Evolutionary conservation across 2,329 filamentous ascomycete genomes (phyloP), one percentile per base, ranked within the genome.

Genomic region (Pezicula radicicola): DNA sequence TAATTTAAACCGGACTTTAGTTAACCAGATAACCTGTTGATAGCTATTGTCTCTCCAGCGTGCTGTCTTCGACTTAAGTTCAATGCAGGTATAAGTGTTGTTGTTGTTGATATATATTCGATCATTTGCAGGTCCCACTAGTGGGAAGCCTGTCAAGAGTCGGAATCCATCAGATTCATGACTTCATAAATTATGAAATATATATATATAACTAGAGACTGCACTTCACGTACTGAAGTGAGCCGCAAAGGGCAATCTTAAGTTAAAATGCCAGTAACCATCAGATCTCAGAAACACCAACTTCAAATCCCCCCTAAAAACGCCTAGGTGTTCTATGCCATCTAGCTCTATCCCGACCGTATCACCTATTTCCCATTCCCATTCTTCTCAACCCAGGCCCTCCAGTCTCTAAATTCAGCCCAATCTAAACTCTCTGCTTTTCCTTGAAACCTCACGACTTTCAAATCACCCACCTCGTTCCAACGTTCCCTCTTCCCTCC

Each of bases 391-490:
- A 85, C 80, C 88, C 90, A 94, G 15, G 85, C 79, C 66, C 83
- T 83, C 89, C 91, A 97, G 59, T 79, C 79, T 75, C 82, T 85
- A 79, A 85, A 97, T 63, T 93, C 88, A 2, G 68, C 70, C 67
- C 89, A 96, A 46, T 71, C 75, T 54, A 94, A 68, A 51, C 76
- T 84, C 50, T 85, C 81, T 75, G 90, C 92, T 72, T 85, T 84
- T 18, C 94, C 94, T 70, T 94, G 89, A 68, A 97, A 99, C 60
- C 89, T 80, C 50, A 92, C 85, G 2, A 94, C 84, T 61, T 84
- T 84, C 68, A 96, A 76, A 47, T 89, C 84, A 18, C 69, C 72
- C 3, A 97, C 84, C 54, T 90, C 85, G 59, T 80, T 80, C 93
- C 92, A 97, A 39, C 81, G 79, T 49, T 74, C 73, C 63, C 65